Conservation (phyloP, 1,284 basidiomycete species). For the Lentinula novae-zelandiae region DNA sequence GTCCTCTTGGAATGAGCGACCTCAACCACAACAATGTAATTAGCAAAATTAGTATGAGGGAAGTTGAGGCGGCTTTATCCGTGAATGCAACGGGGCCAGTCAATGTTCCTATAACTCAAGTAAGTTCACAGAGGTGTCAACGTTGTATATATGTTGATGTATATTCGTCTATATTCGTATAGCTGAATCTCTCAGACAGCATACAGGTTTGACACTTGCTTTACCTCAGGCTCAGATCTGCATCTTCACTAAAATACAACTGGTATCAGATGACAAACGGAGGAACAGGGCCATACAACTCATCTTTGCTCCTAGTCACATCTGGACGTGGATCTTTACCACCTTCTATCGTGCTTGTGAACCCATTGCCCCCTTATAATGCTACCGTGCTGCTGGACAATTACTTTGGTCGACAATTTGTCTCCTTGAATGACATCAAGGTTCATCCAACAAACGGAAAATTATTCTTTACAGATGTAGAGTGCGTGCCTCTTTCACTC, state of each 20-base stretch:
- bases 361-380: conserved; percentile 61
- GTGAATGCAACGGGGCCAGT: conserved; percentile 32
- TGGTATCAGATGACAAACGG: conserved; percentile 70
- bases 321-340: conserved; percentile 65
- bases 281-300: conserved; percentile 64
- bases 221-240: neutral
- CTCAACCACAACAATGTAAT: conserved; percentile 43
- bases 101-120: conserved; percentile 53
- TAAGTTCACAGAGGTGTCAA: conserved; percentile 25
- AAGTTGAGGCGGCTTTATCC: conserved; percentile 36
- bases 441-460: conserved; percentile 59
- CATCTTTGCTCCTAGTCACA: conserved; percentile 60
- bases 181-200: conserved; percentile 46
- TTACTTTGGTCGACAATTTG: conserved; percentile 76
- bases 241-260: conserved; percentile 18
- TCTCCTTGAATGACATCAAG: conserved; percentile 77
- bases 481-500: conserved; percentile 35
- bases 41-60: conserved; percentile 43
- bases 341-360: conserved; percentile 61
- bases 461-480: conserved; percentile 70
- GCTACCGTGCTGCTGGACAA: conserved; percentile 65
- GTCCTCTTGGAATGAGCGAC: conserved; percentile 34
- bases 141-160: conserved; percentile 16
- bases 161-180: neutral
- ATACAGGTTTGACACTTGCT: conserved; percentile 26